phyloP scores from a whole-genome alignment of 2,329 filamentous ascomycete genomes.

The Karstenula rhodostoma region DNA sequence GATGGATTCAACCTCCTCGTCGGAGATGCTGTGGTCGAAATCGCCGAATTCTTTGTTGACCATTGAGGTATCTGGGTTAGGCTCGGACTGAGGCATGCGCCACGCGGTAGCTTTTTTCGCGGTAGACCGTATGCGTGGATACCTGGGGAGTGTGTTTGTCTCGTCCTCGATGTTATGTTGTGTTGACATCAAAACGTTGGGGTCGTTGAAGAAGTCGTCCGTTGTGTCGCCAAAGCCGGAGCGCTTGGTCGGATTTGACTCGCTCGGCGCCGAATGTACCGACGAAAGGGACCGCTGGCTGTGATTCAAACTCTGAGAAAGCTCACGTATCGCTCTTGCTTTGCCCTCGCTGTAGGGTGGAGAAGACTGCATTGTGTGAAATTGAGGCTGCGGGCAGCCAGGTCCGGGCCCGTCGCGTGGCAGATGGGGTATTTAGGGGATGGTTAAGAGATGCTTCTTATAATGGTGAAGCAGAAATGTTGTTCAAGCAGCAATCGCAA shows the following conservation, averaged over 20 bases:
- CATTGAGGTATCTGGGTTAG: conserved; percentile 48
- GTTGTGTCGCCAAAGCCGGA: conserved; percentile 38
- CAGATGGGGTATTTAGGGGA: conserved; percentile 34
- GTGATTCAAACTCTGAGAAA: conserved; percentile 46
- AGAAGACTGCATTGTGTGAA: conserved; percentile 45
- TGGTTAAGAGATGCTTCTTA: conserved; percentile 41
- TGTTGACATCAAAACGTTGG: conserved; percentile 50
- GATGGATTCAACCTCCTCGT: conserved; percentile 61
- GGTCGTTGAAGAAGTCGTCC: conserved; percentile 43
- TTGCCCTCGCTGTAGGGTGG: conserved; percentile 48
- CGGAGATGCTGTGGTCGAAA: conserved; percentile 51
- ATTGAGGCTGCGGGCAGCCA: conserved; percentile 31
- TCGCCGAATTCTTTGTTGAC: conserved; percentile 51
- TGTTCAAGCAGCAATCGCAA: conserved; percentile 29
- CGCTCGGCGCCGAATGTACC: conserved; percentile 40
- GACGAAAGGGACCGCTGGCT: conserved; percentile 43
- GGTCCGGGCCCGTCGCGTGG: conserved; percentile 40
- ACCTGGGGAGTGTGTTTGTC: conserved; percentile 43
- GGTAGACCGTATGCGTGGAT: conserved; percentile 47
- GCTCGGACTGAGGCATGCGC: conserved; percentile 46
- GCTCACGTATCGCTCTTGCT: conserved; percentile 48
- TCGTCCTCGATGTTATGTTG: conserved; percentile 48
- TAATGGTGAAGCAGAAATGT: conserved; percentile 25
- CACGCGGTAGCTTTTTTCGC: conserved; percentile 50
- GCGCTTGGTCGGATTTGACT: conserved; percentile 47